Evolutionary conservation across 768 basidiomycete genomes (phyloP), one percentile per base, ranked within the genome.

Genomic region (Cystofilobasidium macerans): DNA sequence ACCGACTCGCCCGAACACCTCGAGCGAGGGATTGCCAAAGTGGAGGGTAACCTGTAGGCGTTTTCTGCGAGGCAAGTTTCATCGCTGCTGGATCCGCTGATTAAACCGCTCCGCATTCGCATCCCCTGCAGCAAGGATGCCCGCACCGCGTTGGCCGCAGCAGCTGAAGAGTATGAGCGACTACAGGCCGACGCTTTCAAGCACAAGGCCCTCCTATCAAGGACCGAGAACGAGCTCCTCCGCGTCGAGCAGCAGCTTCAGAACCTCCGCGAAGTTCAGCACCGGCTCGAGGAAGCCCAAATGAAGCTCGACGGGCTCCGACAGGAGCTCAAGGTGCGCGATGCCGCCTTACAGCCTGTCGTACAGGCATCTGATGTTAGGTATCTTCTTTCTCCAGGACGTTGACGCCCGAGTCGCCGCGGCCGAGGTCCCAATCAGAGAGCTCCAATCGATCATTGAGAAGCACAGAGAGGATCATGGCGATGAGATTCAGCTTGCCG

Each of bases 1-100:
- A 81, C 83, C 18, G 88, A 84, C 75, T 91, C 92, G 1, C 82
- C 83, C 0, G 88, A 90, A 54, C 91, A 93, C 56, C 86, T 97
- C 20, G 87, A 97, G 74, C 77, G 71, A 30, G 86, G 95, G 72
- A 78, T 69, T 11, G 53, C 42, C n/a, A 26, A 43, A 26, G 28
- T 60, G 32, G 58, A 64, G 11, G 1, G 40, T 13, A 57, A 65
- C 0, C 57, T 65, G 64, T 65, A n/a, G 12, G 54, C 22, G 14
- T 58, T 48, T n/a, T 64, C 14, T 22, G 26, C 57, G 38, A 40
- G 38, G 9, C 38, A 9, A 3, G 9, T 47, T 7, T 47, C 22
- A 6, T 42, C 13, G 5, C 42, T 20, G 5, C 42, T 42, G 9
- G 4, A 8, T 8, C 4, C 42, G 16, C 42, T 42, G 42, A 42